Percentiles rank a stretch among this genome's conserved stretches.
phyloP scores from a whole-genome alignment of 352 stramenopile species.

The Peronospora belbahrii region DNA sequence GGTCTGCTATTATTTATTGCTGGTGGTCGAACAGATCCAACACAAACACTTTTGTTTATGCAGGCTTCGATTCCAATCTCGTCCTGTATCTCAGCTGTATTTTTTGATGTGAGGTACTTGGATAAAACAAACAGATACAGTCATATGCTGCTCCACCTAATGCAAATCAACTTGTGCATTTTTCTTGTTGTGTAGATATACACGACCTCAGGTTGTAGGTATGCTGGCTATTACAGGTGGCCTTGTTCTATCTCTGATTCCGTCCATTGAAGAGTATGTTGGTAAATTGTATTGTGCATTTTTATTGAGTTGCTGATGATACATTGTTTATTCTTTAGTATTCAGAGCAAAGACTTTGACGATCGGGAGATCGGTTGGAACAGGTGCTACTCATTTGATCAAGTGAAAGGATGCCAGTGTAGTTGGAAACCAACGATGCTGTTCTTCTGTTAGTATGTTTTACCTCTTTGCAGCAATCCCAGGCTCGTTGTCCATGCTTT shows the following conservation, averaged over 20 bases:
- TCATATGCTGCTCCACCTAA: neutral
- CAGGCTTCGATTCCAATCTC: conserved; percentile 75
- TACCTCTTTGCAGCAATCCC: conserved; percentile 74
- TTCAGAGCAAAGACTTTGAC: conserved; percentile 51
- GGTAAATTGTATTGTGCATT: neutral
- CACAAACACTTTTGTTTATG: conserved; percentile 79
- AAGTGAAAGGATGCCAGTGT: neutral
- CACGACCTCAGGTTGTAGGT: conserved; percentile 60
- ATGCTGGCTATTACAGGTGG: conserved; percentile 57
- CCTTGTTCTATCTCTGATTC: conserved; percentile 68
- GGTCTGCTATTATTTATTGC: conserved; percentile 81
- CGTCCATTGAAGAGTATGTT: conserved; percentile 68
- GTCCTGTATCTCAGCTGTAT: conserved; percentile 41
- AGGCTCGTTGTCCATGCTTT: conserved; percentile 76
- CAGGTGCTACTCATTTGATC: conserved; percentile 27
- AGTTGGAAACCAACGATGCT: conserved; percentile 1
- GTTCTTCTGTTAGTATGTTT: conserved; percentile 36
- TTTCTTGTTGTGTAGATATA: conserved; percentile 40
- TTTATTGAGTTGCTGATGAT: conserved; percentile 1
- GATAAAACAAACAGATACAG: neutral
- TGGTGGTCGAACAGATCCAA: conserved; percentile 72
- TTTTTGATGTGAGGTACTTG: conserved; percentile 48
- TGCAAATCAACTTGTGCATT: neutral
- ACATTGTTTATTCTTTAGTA: conserved; percentile 26
- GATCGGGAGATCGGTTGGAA: conserved; percentile 77